Percentiles rank a stretch among this genome's conserved stretches.
Conservation (phyloP, 306 rosid genomes). For the Cucurbita argyrosperma region DNA sequence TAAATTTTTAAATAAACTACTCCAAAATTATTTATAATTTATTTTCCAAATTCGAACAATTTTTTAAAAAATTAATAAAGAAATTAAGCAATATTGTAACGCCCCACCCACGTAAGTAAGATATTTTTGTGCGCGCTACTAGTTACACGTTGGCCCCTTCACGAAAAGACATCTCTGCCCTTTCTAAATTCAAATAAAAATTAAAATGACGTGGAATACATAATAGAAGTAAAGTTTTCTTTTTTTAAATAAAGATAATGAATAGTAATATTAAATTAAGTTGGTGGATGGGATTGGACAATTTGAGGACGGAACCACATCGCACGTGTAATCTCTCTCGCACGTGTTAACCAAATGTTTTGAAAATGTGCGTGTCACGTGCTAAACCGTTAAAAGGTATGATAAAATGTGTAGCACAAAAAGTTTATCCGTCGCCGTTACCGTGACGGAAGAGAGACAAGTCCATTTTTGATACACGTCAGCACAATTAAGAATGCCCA, state of each 20-base stretch:
- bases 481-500: background rate
- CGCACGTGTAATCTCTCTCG: background rate
- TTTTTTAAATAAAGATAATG: background rate
- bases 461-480: slow-evolving; percentile 1
- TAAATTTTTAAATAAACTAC: too few species aligned
- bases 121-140: background rate
- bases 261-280: background rate
- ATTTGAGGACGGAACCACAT: background rate
- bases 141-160: background rate
- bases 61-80: too few species aligned
- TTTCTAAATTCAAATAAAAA: background rate
- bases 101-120: background rate
- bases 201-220: background rate
- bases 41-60: too few species aligned
- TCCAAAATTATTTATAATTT: too few species aligned
- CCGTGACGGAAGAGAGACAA: background rate
- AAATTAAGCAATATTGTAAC: too few species aligned
- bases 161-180: background rate
- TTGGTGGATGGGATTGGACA: background rate
- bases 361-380: slow-evolving; percentile 2
- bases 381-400: background rate
- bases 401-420: background rate
- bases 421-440: background rate
- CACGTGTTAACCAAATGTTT: background rate
- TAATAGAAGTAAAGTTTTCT: background rate